Conservation (phyloP, 2,329 filamentous ascomycete genomes). For the Exserohilum turcica region DNA sequence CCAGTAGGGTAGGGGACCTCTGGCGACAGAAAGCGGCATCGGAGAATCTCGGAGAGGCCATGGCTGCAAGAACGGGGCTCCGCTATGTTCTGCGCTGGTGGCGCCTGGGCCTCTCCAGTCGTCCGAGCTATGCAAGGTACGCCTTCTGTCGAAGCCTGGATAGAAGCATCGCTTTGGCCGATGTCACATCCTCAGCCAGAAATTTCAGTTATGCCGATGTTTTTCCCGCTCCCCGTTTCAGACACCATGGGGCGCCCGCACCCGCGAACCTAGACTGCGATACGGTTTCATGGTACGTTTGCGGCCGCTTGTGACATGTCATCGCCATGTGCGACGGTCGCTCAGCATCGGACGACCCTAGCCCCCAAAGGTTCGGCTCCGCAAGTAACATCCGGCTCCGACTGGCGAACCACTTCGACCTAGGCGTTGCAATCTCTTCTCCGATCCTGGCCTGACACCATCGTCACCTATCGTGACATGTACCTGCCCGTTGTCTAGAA, state of each 20-base stretch:
- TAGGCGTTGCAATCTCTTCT: conserved; percentile 1
- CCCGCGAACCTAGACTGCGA: conserved; percentile 3
- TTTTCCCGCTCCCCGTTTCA: conserved; percentile 7
- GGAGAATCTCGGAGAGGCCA: conserved; percentile 29
- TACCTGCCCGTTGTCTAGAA: background rate
- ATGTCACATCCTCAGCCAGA: conserved; percentile 13
- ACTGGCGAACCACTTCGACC: background rate
- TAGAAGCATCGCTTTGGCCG: conserved; percentile 14
- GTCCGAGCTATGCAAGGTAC: conserved; percentile 30
- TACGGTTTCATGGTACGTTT: conserved; percentile 13
- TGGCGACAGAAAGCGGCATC: conserved; percentile 26
- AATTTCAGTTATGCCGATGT: conserved; percentile 14
- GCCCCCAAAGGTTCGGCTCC: background rate
- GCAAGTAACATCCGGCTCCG: background rate
- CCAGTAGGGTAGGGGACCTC: conserved; percentile 22
- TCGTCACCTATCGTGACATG: background rate
- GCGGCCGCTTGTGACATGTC: background rate
- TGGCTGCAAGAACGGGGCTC: conserved; percentile 18
- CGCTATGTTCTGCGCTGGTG: conserved; percentile 26
- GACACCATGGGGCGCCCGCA: background rate
- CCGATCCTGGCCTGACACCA: conserved; percentile 1
- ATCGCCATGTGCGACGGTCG: conserved; percentile 11
- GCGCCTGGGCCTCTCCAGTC: conserved; percentile 24
- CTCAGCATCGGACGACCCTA: conserved; percentile 11
- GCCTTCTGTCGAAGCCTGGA: conserved; percentile 15